Evolutionary conservation across 148 eudicot species (phyloP), one percentile per base, ranked within the genome.

Genomic region (Chenopodium berlandieri): DNA sequence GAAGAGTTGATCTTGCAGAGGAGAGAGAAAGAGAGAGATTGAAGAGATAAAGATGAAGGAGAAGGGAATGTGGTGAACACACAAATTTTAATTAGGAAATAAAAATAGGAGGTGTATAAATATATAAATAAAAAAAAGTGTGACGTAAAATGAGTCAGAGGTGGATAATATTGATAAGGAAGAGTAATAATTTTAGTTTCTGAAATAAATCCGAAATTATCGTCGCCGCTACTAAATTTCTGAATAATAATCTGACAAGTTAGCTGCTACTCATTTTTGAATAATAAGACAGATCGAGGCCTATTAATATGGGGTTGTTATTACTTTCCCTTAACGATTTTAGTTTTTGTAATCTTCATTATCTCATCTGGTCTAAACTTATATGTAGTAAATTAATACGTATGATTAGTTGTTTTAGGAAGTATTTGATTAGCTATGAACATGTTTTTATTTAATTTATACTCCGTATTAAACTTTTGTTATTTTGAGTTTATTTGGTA

Each of bases 41-140:
- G 2, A 5, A 48, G 62, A 74, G 78, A 60, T 69, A 80, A 83
- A 77, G 81, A 77, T 76, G 78, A 65, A 69, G 77, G 11, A 19
- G 31, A 40, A 40, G 25, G 48, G 60, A 32, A 71, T 81, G 88
- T 81, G 86, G 80, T 47, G 46, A 81, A 14, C 84, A 32, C 86
- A 81, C 56, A 68, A 47, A 32, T n/a, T 84, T 16, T n/a, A 9
- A 32, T 30, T 31, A 9, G 8, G 25, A 40, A 2, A 46, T 22
- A 22, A 27, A 32, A 27, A 27, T 27, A 31, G 4, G 37, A 19
- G 14, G 74, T 1, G 50, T 73, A 14, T 56, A 56, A 56, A 56
- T 56, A 11, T 22, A 44, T 50, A 48, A 48, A 48, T 3, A 25
- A 34, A 34, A 34, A 34, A 34, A 10, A 9, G 56, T 67, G 71